These are phyloP conservation scores for Spathaspora sp. DNA, from an alignment of 1,139 yeast genomes.

Conservation along the genomic window DNA sequence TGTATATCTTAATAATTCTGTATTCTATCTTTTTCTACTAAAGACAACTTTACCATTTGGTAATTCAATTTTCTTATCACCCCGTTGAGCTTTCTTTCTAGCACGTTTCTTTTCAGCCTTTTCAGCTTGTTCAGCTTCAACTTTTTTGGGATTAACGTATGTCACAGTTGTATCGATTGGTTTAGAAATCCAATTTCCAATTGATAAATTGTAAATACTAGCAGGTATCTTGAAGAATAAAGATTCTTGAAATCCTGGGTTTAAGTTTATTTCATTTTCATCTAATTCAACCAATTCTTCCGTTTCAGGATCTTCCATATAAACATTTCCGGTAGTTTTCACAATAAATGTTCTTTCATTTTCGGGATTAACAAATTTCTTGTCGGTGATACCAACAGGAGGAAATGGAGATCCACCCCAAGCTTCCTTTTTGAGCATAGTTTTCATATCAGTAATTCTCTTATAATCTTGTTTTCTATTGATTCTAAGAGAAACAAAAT, in stretches of 20 bases:
- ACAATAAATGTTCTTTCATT: slow-evolving; percentile 63
- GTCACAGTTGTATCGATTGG: slow-evolving; percentile 26
- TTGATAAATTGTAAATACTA: slow-evolving; percentile 42
- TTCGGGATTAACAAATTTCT: slow-evolving; percentile 33
- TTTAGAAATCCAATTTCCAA: slow-evolving; percentile 35
- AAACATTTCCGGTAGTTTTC: slow-evolving; percentile 68
- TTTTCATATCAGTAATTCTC: slow-evolving; percentile 53
- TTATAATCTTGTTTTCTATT: slow-evolving; percentile 61
- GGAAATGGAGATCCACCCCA: slow-evolving; percentile 56
- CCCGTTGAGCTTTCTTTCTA: slow-evolving; percentile 31
- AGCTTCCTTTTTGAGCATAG: slow-evolving; percentile 55
- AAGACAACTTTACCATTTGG: slow-evolving; percentile 64
- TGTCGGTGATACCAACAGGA: slow-evolving; percentile 47
- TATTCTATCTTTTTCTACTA: slow-evolving; percentile 31
- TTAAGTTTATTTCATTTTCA: slow-evolving; percentile 37
- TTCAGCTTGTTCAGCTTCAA: slow-evolving; percentile 8
- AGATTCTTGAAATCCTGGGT: slow-evolving; percentile 55
- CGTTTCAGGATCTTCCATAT: slow-evolving; percentile 52
- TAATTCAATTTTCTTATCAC: slow-evolving; percentile 48
- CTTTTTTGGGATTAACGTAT: slow-evolving; percentile 16
- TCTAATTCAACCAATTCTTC: slow-evolving; percentile 33
- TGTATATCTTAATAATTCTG: slow-evolving; percentile 9
- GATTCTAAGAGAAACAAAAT: slow-evolving; percentile 55
- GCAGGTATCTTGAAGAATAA: slow-evolving; percentile 49
- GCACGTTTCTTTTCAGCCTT: slow-evolving; percentile 18